Evolutionary conservation across 768 basidiomycete species (phyloP).

Genomic region (Psilocybe sp.): DNA sequence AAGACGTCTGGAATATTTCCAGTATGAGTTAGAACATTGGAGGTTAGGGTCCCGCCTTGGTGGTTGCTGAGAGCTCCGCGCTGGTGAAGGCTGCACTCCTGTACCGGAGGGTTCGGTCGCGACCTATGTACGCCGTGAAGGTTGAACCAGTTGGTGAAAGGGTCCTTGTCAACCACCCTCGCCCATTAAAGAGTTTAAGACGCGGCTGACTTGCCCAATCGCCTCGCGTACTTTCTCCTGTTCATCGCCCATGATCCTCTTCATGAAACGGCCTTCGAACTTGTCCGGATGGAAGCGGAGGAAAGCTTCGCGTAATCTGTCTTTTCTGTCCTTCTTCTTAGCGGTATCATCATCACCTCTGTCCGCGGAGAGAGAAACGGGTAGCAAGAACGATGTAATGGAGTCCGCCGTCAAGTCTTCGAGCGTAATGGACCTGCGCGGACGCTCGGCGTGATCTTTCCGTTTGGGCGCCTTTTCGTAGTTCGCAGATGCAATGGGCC

Average conservation of each 20-base stretch:
- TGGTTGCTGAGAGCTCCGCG: no score
- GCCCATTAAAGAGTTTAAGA: constrained; percentile 55
- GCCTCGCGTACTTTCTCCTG: constrained; percentile 51
- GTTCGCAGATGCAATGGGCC: constrained; percentile 54
- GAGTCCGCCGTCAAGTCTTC: constrained; percentile 56
- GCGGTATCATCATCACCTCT: constrained; percentile 17
- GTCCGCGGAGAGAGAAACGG: constrained; percentile 11
- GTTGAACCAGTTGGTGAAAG: background rate
- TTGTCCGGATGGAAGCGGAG: constrained; percentile 81
- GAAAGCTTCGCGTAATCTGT: constrained; percentile 64
- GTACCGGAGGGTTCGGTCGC: background rate
- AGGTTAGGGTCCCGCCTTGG: no score
- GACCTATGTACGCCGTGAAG: background rate
- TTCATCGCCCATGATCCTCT: constrained; percentile 44
- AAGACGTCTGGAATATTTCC: no score
- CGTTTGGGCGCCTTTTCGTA: constrained; percentile 16
- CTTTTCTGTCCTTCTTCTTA: constrained; percentile 49
- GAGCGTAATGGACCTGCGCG: constrained; percentile 19
- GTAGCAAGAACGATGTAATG: constrained; percentile 57
- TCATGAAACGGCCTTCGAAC: constrained; percentile 72
- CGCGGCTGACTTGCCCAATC: constrained; percentile 61
- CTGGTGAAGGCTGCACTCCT: no score
- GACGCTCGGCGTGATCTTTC: background rate
- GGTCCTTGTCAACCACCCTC: constrained; percentile 10
- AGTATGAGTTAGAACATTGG: no score